These are phyloP conservation scores for Coemansia sp. DNA, from an alignment of 192 early-diverging fungal genomes.

Conservation along the genomic window DNA sequence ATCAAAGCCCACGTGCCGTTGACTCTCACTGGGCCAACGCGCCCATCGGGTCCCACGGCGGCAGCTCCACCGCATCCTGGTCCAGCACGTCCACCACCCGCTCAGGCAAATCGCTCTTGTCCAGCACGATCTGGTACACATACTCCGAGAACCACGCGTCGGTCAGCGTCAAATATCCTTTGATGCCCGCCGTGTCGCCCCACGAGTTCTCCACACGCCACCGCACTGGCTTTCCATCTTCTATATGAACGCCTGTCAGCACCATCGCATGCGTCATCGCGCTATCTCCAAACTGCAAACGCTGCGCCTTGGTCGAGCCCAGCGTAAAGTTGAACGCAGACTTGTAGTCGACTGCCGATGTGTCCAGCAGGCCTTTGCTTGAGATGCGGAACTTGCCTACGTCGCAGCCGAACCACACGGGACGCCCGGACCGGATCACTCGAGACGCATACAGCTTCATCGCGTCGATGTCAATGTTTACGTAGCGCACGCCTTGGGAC, in stretches of 20 bases:
- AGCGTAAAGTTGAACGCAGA: conserved; percentile 63
- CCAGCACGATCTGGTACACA: conserved; percentile 77
- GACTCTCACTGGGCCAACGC: conserved; percentile 54
- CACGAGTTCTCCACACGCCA: conserved; percentile 77
- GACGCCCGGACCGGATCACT: conserved; percentile 59
- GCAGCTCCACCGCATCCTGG: conserved; percentile 62
- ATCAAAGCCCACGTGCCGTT: too few species aligned
- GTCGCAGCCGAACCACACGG: conserved; percentile 79
- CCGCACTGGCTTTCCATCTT: conserved; percentile 61
- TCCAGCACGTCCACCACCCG: conserved; percentile 61
- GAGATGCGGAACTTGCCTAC: conserved; percentile 63
- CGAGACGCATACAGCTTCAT: conserved; percentile 61
- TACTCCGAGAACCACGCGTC: conserved; percentile 76
- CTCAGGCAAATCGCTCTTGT: conserved; percentile 61
- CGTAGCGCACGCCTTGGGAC: conserved; percentile 63
- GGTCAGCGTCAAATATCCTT: conserved; percentile 74
- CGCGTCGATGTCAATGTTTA: conserved; percentile 58
- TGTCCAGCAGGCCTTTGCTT: conserved; percentile 60
- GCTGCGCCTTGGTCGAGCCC: conserved; percentile 62
- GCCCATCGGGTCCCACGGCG: conserved; percentile 79
- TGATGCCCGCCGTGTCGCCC: conserved; percentile 64
- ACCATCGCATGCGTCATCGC: conserved; percentile 82
- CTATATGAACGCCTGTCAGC: conserved; percentile 70
- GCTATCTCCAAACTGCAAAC: conserved; percentile 68
- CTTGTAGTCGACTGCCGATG: conserved; percentile 58